Base-by-base conservation (phyloP, 257 asterid species). In the Fraxinus quadrangulata region DNA sequence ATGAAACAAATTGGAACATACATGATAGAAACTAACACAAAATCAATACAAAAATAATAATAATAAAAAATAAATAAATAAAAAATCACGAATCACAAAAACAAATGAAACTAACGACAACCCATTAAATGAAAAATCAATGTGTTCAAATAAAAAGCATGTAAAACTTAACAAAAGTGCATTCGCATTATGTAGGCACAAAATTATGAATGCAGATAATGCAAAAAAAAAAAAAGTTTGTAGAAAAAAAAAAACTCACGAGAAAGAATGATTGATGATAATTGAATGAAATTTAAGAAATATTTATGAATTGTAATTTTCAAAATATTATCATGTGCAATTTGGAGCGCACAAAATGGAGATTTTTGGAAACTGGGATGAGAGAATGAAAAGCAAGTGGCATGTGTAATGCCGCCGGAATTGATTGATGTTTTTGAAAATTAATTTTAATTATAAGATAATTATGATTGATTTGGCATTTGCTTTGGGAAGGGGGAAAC, bases 261-360 rank as follows among this genome's bases (percentile, higher is more conserved):
- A 33, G n/a, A 33, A 74, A 49, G 12, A 34, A 36, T 6, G 11
- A 49, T 23, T 67, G 81, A 67, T 70, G 73, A 17, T 74, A 73
- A 74, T 75, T 61, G 17, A 24, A 76, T 73, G 2, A n/a, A 84
- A 71, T 79, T 77, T 33, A 66, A 75, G 71, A 26, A 1, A 17
- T 68, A 34, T 16, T 30, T 61, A 21, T 40, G 67, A 75, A 74
- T 74, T 68, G 2, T 40, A 40, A 2, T 40, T 40, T 40, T 40
- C 16, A 10, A 1, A 40, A n/a, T 23, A 61, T 78, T 70, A 78
- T 71, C 70, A 68, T 74, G 82, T 49, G 77, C 56, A 71, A 74
- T 49, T 75, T 33, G 77, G 75, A 72, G 83, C 86, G 85, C 21
- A 76, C 77, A 79, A 63, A 78, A 76, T 77, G 88, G 86, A 82